Base-by-base conservation (phyloP, 129 eudicot genomes). In the Gnaphalium uliginosum region DNA sequence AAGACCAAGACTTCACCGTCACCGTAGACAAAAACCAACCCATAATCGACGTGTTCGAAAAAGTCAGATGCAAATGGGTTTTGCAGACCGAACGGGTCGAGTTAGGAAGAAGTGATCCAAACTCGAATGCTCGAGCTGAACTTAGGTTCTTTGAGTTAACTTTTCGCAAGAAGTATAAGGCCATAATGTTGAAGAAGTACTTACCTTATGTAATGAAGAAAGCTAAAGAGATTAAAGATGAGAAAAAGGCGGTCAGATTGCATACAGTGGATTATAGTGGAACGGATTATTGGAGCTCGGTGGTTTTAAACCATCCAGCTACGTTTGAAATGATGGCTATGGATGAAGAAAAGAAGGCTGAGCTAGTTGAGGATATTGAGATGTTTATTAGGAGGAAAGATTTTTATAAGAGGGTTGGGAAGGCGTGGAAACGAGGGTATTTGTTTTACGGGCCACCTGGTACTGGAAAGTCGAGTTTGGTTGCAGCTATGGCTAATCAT, bases 351-450 rank as follows among this genome's bases (percentile, higher is more conserved):
- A 23, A 17, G 71, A 85, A 87, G 48, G 61, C 9, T 9, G 83
- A 25, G 68, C 43, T 89, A 10, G 71, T 87, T 25, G 82, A 84
- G 60, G 96, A 89, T 82, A 73, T 89, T 8, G 78, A 84, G 2
- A 68, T 71, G 81, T 89, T 89, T 8, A 48, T 85, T 24, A 69
- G 37, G 17, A 76, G 91, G 86, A 86, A 78, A 71, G 91, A 89
- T 18, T 89, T 82, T 70, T 89, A 89, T 35, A 80, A 75, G 74
- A 83, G 88, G 48, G 87, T 89, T 0, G 96, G 96, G 69, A 89
- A 75, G 74, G 96, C 89, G 10, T 89, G 96, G 96, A 89, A 89
- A 59, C 77, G 96, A 0, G 92, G 96, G 66, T 89, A 89, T 75
- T 73, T 89, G 84, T 78, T 86, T 8, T 80, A 85, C 41, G 96